Evolutionary conservation across 2,329 filamentous ascomycete genomes (phyloP).

Genomic region (Neopestalotiopsis sp.): DNA sequence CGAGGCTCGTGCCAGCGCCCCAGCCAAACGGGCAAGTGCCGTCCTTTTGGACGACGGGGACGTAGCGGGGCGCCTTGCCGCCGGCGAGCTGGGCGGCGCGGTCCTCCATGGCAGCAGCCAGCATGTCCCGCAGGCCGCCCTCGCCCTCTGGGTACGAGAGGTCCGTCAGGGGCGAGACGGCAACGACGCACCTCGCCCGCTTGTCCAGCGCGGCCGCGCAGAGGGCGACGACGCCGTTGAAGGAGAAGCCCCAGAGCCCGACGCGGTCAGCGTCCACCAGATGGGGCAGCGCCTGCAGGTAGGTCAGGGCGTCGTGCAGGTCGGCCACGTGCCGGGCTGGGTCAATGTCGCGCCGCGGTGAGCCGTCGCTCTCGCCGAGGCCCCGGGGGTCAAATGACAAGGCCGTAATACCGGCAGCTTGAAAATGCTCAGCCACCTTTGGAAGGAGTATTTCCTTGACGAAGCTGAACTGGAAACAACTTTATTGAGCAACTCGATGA

Average conservation of each 20-base stretch:
- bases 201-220: constrained; percentile 34
- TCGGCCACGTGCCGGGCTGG: constrained; percentile 38
- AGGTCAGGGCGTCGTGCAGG: constrained; percentile 46
- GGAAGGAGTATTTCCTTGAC: constrained; percentile 39
- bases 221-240: constrained; percentile 32
- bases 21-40: constrained; percentile 42
- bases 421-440: constrained; percentile 38
- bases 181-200: constrained; percentile 29
- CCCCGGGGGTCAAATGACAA: constrained; percentile 42
- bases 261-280: constrained; percentile 33
- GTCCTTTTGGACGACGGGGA: constrained; percentile 38
- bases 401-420: constrained; percentile 38
- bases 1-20: constrained; percentile 21
- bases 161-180: constrained; percentile 27
- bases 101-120: constrained; percentile 39
- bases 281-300: constrained; percentile 47
- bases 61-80: constrained; percentile 42
- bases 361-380: constrained; percentile 42
- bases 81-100: constrained; percentile 43
- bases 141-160: constrained; percentile 18
- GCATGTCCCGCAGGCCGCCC: constrained; percentile 24
- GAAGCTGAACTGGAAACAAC: constrained; percentile 27
- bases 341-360: constrained; percentile 42
- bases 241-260: constrained; percentile 37
- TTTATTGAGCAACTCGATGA: too few species aligned